A percentile compares a stretch with the other conserved stretches of the same genome.
Evolutionary conservation across 2,329 filamentous ascomycete genomes (phyloP).

Genomic region (Aspergillus ibericus): DNA sequence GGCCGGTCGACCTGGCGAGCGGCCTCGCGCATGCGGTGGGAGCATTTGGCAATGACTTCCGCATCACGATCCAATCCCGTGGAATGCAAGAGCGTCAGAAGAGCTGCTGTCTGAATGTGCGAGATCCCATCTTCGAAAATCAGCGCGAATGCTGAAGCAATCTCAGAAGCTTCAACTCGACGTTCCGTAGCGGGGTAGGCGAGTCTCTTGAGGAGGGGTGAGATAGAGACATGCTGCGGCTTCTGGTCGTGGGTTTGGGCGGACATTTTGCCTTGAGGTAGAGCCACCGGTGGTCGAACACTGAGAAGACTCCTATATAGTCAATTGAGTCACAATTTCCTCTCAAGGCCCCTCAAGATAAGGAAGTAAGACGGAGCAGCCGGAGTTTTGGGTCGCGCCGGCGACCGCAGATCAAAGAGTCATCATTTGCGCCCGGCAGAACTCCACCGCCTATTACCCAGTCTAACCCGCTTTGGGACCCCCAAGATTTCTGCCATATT

Average conservation of each 20-base stretch:
- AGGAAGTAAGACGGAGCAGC: not conserved
- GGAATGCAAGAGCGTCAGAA: constrained; percentile 90
- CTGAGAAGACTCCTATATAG: not conserved
- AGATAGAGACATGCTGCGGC: constrained; percentile 46
- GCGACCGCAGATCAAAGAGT: constrained; percentile 6
- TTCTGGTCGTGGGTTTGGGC: constrained; percentile 25
- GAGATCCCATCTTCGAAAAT: constrained; percentile 90
- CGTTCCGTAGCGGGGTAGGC: constrained; percentile 46
- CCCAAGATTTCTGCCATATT: constrained; percentile 20
- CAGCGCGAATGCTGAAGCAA: constrained; percentile 83
- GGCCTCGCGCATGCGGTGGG: constrained; percentile 77
- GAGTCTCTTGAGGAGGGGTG: constrained; percentile 49
- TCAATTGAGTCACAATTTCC: not conserved
- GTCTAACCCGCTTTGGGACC: constrained; percentile 19
- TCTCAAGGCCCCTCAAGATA: not conserved
- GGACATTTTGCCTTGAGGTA: constrained; percentile 22
- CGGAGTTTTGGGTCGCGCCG: not conserved
- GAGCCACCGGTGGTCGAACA: not conserved
- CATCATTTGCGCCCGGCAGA: constrained; percentile 22
- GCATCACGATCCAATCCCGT: constrained; percentile 80
- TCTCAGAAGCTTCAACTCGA: constrained; percentile 71
- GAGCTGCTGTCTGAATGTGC: constrained; percentile 80
- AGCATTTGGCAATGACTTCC: constrained; percentile 83
- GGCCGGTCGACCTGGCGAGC: constrained; percentile 69
- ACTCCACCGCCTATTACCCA: constrained; percentile 20